A percentile compares a stretch with the other conserved stretches of the same genome.
These are phyloP conservation scores for Catunica adiposa DNA, from an alignment of 2,329 filamentous ascomycete genomes.

Conservation along the genomic window DNA sequence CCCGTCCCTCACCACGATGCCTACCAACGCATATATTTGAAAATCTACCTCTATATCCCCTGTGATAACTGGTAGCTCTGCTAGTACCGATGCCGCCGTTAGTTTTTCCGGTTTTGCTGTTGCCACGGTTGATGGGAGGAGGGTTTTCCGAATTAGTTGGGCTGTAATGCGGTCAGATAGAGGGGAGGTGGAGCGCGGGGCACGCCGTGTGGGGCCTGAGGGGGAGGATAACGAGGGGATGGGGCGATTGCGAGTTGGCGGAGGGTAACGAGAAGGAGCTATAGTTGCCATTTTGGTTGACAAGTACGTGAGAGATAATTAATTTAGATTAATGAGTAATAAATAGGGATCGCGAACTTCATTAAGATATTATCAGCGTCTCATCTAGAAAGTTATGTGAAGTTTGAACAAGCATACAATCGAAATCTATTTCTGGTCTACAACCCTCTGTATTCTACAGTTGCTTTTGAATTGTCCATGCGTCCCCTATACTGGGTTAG, in stretches of 20 bases:
- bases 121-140: constrained; percentile 51
- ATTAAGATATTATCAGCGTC: too few relatives aligned
- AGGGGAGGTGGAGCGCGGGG: constrained; percentile 29
- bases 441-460: too few relatives aligned
- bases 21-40: constrained; percentile 74
- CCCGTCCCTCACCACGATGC: constrained; percentile 77
- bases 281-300: background rate
- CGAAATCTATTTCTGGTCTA: too few relatives aligned
- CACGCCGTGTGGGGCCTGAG: constrained; percentile 18
- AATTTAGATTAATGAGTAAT: too few relatives aligned
- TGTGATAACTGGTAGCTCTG: constrained; percentile 75
- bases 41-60: constrained; percentile 88
- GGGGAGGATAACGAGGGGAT: background rate
- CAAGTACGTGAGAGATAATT: too few relatives aligned
- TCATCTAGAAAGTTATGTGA: too few relatives aligned
- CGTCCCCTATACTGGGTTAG: too few relatives aligned
- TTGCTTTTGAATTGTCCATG: too few relatives aligned
- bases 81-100: constrained; percentile 48
- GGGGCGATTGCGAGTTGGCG: background rate
- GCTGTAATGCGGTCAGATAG: constrained; percentile 65
- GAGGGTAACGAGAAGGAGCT: background rate
- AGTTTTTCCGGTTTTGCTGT: constrained; percentile 30
- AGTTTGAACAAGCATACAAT: too few relatives aligned
- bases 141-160: constrained; percentile 63
- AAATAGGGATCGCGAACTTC: too few relatives aligned